Conservation (phyloP, 371 early-diverging fungal genomes). For the Mortierella sp. region DNA sequence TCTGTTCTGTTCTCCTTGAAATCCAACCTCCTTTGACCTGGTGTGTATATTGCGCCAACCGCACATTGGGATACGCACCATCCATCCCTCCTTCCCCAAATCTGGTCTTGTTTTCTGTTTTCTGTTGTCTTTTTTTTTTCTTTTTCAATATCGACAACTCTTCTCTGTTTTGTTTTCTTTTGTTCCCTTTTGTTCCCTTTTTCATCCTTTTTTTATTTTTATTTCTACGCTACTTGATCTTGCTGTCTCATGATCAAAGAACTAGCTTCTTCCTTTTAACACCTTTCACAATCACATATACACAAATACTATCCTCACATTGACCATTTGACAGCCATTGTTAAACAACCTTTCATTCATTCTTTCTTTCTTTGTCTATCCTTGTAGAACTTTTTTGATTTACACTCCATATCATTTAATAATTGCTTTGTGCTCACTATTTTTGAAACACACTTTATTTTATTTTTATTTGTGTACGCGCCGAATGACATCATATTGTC, state of each 20-base stretch:
- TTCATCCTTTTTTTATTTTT: constrained; percentile 3
- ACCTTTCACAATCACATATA: constrained; percentile 3
- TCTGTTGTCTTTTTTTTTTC: not conserved
- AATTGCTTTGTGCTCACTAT: not conserved
- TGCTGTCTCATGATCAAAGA: not conserved
- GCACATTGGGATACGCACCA: not conserved
- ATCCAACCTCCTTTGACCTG: not conserved
- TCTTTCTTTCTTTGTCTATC: no score
- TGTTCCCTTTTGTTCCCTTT: not conserved
- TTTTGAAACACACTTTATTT: not conserved
- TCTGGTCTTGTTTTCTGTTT: not conserved
- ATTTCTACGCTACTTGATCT: no score
- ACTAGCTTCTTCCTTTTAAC: not conserved
- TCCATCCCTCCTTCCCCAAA: not conserved
- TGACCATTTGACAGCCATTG: no score
- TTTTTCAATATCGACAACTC: not conserved
- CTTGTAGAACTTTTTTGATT: no score
- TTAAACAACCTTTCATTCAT: no score
- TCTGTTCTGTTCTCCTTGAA: not conserved
- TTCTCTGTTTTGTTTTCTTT: not conserved
- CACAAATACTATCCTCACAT: no score
- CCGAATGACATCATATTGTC: not conserved
- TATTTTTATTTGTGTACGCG: constrained; percentile 4
- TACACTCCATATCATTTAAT: no score
- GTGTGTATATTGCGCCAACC: not conserved